Evolutionary conservation across 2,329 filamentous ascomycete genomes (phyloP).

Genomic region (Ophiostoma pallidulum): DNA sequence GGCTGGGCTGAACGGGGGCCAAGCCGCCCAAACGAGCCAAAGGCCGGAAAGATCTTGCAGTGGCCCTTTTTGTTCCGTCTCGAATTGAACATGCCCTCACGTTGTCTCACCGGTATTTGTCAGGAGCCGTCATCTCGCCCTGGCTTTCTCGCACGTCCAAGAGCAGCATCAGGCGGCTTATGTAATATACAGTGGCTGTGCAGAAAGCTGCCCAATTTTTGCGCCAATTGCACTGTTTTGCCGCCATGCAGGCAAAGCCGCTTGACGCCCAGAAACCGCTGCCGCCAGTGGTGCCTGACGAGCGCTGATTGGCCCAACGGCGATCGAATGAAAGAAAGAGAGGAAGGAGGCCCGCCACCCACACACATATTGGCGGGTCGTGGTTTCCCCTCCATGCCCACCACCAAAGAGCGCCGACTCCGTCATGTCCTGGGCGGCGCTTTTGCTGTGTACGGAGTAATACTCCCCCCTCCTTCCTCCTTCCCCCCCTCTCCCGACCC

Average conservation of each 20-base stretch:
- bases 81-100: no score
- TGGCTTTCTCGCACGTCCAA: neutral
- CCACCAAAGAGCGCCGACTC: neutral
- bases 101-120: neutral
- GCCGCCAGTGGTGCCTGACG: conserved; percentile 4
- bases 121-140: neutral
- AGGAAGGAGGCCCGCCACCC: conserved; percentile 1
- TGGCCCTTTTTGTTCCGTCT: neutral
- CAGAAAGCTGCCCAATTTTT: neutral
- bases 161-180: neutral
- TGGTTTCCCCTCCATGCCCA: conserved; percentile 9
- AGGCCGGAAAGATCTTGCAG: no score
- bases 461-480: neutral
- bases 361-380: conserved; percentile 2
- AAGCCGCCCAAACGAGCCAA: no score
- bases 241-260: conserved; percentile 1
- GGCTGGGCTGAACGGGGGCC: no score
- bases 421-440: neutral
- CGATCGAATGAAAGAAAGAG: no score
- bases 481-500: neutral
- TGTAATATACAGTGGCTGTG: conserved; percentile 6
- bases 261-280: conserved; percentile 1
- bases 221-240: neutral
- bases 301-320: neutral
- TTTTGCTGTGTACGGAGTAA: neutral